Evolutionary conservation across 1,284 basidiomycete species (phyloP).

Genomic region (Ganoderma sinense): DNA sequence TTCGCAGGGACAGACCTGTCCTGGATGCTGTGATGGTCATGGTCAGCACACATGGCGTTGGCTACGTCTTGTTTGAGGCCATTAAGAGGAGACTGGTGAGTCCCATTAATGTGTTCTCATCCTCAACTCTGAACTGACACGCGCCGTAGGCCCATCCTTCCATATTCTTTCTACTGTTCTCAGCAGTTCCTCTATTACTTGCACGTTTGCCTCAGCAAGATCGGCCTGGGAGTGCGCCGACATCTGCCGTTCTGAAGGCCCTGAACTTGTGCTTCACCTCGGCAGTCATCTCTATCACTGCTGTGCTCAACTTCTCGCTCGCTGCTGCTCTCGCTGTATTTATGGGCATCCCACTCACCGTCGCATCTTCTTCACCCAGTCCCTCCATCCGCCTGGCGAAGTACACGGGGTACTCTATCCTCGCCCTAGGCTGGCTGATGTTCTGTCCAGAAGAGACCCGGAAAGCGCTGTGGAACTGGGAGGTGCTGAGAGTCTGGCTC

Average conservation of each 20-base stretch:
- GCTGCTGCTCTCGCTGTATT: constrained; percentile 72
- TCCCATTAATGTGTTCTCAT: neutral
- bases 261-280: constrained; percentile 82
- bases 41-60: constrained; percentile 59
- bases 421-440: constrained; percentile 67
- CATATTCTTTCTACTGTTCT: constrained; percentile 25
- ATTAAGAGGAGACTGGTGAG: constrained; percentile 44
- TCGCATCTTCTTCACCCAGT: constrained; percentile 45
- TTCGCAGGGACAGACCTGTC: constrained; percentile 53
- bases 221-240: constrained; percentile 43
- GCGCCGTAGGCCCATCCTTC: neutral
- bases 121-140: neutral
- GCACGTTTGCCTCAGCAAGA: constrained; percentile 28
- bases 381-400: constrained; percentile 41
- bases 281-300: constrained; percentile 83
- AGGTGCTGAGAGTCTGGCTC: constrained; percentile 77
- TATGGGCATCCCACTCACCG: constrained; percentile 66
- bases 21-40: constrained; percentile 61
- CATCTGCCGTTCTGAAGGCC: constrained; percentile 66
- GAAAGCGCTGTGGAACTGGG: constrained; percentile 72
- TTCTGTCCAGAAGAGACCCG: constrained; percentile 50
- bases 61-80: constrained; percentile 54
- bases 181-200: constrained; percentile 33
- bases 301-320: constrained; percentile 91
- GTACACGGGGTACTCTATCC: constrained; percentile 52